Conservation (phyloP, 257 asterid species). For the Cinchona pubescens region DNA sequence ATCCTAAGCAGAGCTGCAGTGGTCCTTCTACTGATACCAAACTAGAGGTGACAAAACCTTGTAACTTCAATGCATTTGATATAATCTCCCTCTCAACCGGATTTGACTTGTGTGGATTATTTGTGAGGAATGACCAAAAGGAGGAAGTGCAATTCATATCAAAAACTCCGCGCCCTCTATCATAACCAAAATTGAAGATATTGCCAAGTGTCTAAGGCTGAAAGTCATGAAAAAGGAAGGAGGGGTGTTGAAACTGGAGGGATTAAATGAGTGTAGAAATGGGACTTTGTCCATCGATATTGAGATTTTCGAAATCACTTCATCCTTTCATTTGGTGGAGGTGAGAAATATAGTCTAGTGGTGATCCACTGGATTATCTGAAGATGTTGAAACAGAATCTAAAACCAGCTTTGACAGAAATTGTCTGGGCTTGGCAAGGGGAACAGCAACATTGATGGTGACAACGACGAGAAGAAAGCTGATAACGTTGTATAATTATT, state of each 20-base stretch:
- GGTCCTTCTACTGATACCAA: conserved; percentile 12
- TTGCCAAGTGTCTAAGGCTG: conserved; percentile 41
- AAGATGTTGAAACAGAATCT: conserved; percentile 38
- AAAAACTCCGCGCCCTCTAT: conserved; percentile 33
- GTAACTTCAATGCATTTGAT: conserved; percentile 62
- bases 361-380: conserved; percentile 52
- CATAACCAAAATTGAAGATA: conserved; percentile 49
- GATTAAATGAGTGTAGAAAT: conserved; percentile 24
- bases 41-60: conserved; percentile 33
- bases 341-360: conserved; percentile 52
- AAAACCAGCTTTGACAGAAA: conserved; percentile 40
- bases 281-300: conserved; percentile 40
- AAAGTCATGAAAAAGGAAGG: conserved; percentile 49
- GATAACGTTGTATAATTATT: neutral
- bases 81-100: conserved; percentile 77
- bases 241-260: conserved; percentile 50
- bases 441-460: conserved; percentile 23
- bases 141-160: conserved; percentile 68
- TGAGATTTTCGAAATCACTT: conserved; percentile 47
- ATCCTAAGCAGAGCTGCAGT: conserved; percentile 10
- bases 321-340: conserved; percentile 60
- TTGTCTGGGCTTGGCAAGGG: conserved; percentile 57
- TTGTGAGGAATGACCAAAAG: conserved; percentile 55
- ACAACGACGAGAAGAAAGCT: neutral
- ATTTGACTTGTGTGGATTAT: conserved; percentile 70